Evolutionary conservation across 179 eudicot genomes (phyloP).

Genomic region (Dionaea muscipula): DNA sequence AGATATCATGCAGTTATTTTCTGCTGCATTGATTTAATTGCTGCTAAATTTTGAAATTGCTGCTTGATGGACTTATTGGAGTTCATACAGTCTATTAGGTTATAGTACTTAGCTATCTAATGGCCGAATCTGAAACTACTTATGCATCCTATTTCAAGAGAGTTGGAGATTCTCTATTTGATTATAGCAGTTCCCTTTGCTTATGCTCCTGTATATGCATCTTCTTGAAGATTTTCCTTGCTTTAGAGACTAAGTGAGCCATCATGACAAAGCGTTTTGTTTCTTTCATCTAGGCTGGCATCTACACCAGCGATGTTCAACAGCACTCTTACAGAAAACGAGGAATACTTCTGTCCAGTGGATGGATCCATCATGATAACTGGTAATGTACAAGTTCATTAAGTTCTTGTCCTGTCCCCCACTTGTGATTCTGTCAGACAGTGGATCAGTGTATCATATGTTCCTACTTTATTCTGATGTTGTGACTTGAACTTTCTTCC

Average conservation of each 20-base stretch:
- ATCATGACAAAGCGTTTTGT: constrained; percentile 12
- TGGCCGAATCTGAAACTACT: no score
- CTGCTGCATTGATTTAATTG: no score
- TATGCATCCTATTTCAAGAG: no score
- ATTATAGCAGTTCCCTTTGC: no score
- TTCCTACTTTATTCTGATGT: neutral
- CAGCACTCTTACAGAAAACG: constrained; percentile 69
- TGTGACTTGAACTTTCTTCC: neutral
- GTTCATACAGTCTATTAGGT: no score
- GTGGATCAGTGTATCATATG: no score
- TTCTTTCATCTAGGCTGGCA: constrained; percentile 46
- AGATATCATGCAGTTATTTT: no score
- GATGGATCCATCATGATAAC: constrained; percentile 99
- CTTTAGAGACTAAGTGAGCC: neutral
- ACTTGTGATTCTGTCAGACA: no score
- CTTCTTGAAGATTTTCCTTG: neutral
- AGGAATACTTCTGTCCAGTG: constrained; percentile 57
- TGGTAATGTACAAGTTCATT: constrained; percentile 29
- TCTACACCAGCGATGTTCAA: constrained; percentile 99
- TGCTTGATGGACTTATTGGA: no score
- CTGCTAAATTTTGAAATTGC: no score
- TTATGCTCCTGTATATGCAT: neutral
- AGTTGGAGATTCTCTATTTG: no score
- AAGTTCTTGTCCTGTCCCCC: neutral
- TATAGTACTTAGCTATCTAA: no score